Percentiles rank a stretch among this genome's conserved stretches.
phyloP scores from a whole-genome alignment of 1,284 basidiomycete species.

The Meripilus lineatus region DNA sequence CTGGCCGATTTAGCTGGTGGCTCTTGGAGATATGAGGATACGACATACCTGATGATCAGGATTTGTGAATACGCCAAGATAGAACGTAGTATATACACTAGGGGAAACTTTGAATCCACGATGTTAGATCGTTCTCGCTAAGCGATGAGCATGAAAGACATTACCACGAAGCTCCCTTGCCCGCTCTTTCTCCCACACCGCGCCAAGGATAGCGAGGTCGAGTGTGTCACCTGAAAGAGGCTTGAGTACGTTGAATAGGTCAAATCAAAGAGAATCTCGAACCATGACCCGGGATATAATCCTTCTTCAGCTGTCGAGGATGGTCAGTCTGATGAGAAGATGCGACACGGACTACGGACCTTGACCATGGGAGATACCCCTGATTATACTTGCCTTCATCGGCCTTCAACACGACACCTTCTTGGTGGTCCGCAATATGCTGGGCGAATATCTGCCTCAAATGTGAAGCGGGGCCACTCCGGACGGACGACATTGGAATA shows the following conservation, averaged over 20 bases:
- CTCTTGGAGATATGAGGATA: slow-evolving; percentile 7
- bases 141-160: no score
- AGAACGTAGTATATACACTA: slow-evolving; percentile 73
- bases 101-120: slow-evolving; percentile 72
- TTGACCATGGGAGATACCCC: slow-evolving; percentile 68
- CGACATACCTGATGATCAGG: no score
- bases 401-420: slow-evolving; percentile 78
- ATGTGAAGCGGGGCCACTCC: slow-evolving; percentile 32
- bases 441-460: slow-evolving; percentile 40
- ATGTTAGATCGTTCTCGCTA: no score
- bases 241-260: neutral
- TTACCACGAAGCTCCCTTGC: slow-evolving; percentile 71
- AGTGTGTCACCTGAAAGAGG: slow-evolving; percentile 46
- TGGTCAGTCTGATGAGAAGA: neutral
- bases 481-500: slow-evolving; percentile 42
- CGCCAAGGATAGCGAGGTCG: slow-evolving; percentile 74
- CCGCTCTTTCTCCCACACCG: slow-evolving; percentile 73
- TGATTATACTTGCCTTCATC: slow-evolving; percentile 64
- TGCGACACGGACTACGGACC: slow-evolving; percentile 35
- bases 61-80: slow-evolving; percentile 58
- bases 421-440: slow-evolving; percentile 45
- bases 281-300: slow-evolving; percentile 80
- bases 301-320: slow-evolving; percentile 48
- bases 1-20: slow-evolving; percentile 23
- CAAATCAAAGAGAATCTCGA: slow-evolving; percentile 25